These are phyloP conservation scores for Theobroma grandiflorum DNA, from an alignment of 441 rosid species.

Conservation along the genomic window DNA sequence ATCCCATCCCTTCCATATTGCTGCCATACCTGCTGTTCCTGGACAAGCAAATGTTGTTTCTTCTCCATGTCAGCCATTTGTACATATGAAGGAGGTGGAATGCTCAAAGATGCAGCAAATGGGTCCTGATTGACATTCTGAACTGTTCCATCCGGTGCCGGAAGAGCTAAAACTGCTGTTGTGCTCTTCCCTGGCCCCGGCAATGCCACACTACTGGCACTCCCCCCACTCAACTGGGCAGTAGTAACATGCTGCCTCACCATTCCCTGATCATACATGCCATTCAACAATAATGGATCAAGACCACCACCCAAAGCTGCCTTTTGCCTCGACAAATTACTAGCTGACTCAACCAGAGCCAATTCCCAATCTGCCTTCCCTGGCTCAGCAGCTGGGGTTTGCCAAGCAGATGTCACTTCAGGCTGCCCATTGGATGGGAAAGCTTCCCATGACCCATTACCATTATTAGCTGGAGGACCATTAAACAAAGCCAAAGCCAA, in stretches of 20 bases:
- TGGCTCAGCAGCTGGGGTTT: constrained; percentile 85
- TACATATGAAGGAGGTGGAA: constrained; percentile 94
- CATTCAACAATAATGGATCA: constrained; percentile 84
- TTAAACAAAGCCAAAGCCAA: constrained; percentile 89
- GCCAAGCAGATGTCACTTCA: constrained; percentile 96
- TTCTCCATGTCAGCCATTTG: constrained; percentile 98
- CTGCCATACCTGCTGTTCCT: constrained; percentile 91
- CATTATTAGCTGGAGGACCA: constrained; percentile 56
- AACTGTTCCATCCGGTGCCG: constrained; percentile 95
- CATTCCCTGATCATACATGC: constrained; percentile 94
- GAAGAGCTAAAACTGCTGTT: constrained; percentile 85
- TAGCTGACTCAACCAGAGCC: constrained; percentile 90
- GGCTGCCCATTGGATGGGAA: constrained; percentile 73
- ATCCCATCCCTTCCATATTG: constrained; percentile 84
- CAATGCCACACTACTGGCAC: constrained; percentile 90
- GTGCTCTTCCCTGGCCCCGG: constrained; percentile 65
- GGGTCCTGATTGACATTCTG: constrained; percentile 91
- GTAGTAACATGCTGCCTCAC: constrained; percentile 89
- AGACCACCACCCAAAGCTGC: constrained; percentile 90
- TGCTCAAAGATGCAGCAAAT: constrained; percentile 79
- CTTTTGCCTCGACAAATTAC: constrained; percentile 81
- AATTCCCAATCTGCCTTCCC: constrained; percentile 97
- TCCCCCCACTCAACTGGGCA: constrained; percentile 78
- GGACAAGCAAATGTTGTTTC: constrained; percentile 79
- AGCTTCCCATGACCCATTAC: constrained; percentile 91